These are phyloP conservation scores for Pulicaria dysenterica DNA, from an alignment of 129 eudicot species.

Conservation along the genomic window DNA sequence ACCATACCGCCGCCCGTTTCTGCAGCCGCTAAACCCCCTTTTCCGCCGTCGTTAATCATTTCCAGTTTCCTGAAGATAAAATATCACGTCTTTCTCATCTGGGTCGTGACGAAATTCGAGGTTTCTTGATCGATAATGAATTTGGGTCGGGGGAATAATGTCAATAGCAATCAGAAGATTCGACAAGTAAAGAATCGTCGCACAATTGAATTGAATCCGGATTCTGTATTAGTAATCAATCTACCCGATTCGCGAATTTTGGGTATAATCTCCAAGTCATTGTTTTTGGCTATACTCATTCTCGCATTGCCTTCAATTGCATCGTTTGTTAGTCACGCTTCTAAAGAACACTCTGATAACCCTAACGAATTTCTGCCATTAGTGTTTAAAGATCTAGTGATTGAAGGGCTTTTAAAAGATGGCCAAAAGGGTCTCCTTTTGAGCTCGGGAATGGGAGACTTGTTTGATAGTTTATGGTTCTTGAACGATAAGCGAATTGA, in stretches of 20 bases:
- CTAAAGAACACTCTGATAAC: neutral
- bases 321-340: slow-evolving; percentile 26
- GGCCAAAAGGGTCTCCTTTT: slow-evolving; percentile 54
- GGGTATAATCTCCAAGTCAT: slow-evolving; percentile 50
- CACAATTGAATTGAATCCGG: slow-evolving; percentile 19
- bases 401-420: slow-evolving; percentile 49
- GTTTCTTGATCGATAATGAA: slow-evolving; percentile 30
- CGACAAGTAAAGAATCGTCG: slow-evolving; percentile 20
- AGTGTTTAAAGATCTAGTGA: slow-evolving; percentile 43
- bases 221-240: slow-evolving; percentile 48
- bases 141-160: slow-evolving; percentile 40
- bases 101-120: neutral
- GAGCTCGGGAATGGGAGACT: slow-evolving; percentile 32
- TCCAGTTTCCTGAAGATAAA: neutral
- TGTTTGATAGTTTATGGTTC: slow-evolving; percentile 37
- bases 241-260: slow-evolving; percentile 48
- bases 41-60: neutral
- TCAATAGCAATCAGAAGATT: slow-evolving; percentile 16
- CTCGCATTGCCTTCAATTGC: slow-evolving; percentile 57
- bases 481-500: slow-evolving; percentile 46
- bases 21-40: slow-evolving; percentile 50
- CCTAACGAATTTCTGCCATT: slow-evolving; percentile 27
- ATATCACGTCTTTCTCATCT: slow-evolving; percentile 2
- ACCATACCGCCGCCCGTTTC: slow-evolving; percentile 68
- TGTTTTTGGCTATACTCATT: slow-evolving; percentile 48